phyloP scores from a whole-genome alignment of 73 alveolate species.

The Symbiodinium pilosum region DNA sequence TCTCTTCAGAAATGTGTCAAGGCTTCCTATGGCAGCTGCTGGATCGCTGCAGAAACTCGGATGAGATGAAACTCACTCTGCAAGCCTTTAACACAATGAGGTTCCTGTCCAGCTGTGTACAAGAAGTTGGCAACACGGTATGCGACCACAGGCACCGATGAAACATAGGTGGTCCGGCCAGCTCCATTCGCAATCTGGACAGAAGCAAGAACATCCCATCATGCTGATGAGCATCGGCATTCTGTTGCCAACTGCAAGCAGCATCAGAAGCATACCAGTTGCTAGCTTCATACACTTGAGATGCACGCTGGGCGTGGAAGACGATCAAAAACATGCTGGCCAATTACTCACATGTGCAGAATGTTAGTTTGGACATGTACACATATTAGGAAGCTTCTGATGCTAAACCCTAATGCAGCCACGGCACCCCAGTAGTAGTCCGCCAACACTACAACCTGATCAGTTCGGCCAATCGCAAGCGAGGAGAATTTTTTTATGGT shows the following conservation, averaged over 20 bases:
- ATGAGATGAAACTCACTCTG: neutral
- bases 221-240: neutral
- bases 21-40: neutral
- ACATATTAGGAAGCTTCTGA: neutral
- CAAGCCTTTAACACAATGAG: too few species aligned
- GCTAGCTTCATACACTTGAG: neutral
- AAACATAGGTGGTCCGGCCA: conserved; percentile 64
- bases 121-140: neutral
- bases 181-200: conserved; percentile 40
- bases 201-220: neutral
- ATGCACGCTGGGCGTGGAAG: too few species aligned
- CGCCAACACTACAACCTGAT: neutral
- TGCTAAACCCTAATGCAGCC: neutral
- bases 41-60: neutral
- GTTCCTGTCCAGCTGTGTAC: too few species aligned
- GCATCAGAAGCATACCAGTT: neutral
- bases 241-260: too few species aligned
- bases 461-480: too few species aligned
- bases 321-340: too few species aligned
- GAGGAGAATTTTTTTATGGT: too few species aligned
- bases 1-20: neutral
- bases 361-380: too few species aligned
- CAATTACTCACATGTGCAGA: too few species aligned
- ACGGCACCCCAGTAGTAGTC: conserved; percentile 54
- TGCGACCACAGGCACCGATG: conserved; percentile 19